Evolutionary conservation across 176 grass and related monocot species (phyloP), one percentile per base, ranked within the genome.

Genomic region (Tillandsia fasciculata): DNA sequence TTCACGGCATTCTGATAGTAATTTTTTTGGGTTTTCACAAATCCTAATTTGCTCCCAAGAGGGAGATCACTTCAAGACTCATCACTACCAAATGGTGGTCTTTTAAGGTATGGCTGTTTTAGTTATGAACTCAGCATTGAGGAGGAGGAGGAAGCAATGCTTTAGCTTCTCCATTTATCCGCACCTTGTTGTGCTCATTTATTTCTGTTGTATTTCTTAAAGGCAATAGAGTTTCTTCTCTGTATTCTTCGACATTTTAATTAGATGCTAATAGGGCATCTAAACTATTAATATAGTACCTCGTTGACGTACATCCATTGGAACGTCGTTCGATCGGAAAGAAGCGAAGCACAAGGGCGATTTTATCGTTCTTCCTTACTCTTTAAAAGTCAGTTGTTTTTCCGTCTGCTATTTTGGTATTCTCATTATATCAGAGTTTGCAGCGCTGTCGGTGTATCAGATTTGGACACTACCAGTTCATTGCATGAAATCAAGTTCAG

Each of bases 191-290:
- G 73, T 87, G 82, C 72, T 65, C 52, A 48, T 87, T 83, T 80
- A 80, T 73, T 76, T 66, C 65, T 83, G 73, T 72, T 87, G 80
- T 83, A 83, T 73, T 87, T 76, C 77, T 63, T 73, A 72, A 64
- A 67, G 69, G 73, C 27, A 80, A 71, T 88, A 78, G 81, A 70
- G 71, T 78, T 70, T 68, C 70, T 52, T 71, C 49, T 23, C 63
- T 66, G 66, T 65, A 73, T 80, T 73, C 71, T 53, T 6, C 17
- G 65, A 83, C 48, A 72, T 80, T 83, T 15, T 87, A 64, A 77
- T 74, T 68, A 59, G 79, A 79, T 68, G 78, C 13, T 24, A 50
- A 68, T 73, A 56, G 64, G 61, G 12, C 1, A 15, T 64, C 73
- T 2, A 11, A 26, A 64, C 73, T 33, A 79, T 57, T 80, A 76